A percentile compares a stretch with the other conserved stretches of the same genome.
Conservation (phyloP, 352 stramenopile genomes). For the Pythium aristosporum region DNA sequence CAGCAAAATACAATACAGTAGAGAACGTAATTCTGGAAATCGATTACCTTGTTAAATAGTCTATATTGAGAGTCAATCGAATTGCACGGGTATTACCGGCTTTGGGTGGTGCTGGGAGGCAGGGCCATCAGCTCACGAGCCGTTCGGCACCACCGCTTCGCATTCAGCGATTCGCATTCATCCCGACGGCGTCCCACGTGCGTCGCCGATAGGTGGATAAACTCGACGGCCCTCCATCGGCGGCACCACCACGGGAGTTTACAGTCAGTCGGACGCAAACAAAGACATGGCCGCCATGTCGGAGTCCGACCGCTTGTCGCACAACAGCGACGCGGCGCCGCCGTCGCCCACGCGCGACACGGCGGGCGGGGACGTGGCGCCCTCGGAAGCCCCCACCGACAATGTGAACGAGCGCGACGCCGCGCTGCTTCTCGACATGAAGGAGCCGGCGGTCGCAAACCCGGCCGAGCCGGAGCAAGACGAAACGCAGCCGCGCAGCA, state of each 20-base stretch:
- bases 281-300: neutral
- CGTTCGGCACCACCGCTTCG: conserved; percentile 2
- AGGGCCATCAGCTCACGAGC: neutral
- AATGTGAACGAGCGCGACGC: neutral
- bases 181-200: neutral
- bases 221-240: neutral
- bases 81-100: neutral
- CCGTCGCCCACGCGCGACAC: neutral
- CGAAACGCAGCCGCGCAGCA: neutral
- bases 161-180: conserved; percentile 22
- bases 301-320: neutral
- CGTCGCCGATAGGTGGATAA: too few species aligned
- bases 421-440: conserved; percentile 11
- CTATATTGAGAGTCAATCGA: neutral
- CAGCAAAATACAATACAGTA: too few species aligned
- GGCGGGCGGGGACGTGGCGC: neutral
- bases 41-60: neutral
- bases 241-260: conserved; percentile 9
- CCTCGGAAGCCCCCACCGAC: neutral
- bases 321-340: neutral
- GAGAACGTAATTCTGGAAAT: neutral
- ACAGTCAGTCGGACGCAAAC: neutral
- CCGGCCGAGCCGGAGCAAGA: conserved; percentile 2
- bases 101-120: conserved; percentile 15
- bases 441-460: neutral